Percentiles rank a stretch among this genome's conserved stretches.
phyloP scores from a whole-genome alignment of 805 yeast genomes.

The Sugiyamaella smithiae region DNA sequence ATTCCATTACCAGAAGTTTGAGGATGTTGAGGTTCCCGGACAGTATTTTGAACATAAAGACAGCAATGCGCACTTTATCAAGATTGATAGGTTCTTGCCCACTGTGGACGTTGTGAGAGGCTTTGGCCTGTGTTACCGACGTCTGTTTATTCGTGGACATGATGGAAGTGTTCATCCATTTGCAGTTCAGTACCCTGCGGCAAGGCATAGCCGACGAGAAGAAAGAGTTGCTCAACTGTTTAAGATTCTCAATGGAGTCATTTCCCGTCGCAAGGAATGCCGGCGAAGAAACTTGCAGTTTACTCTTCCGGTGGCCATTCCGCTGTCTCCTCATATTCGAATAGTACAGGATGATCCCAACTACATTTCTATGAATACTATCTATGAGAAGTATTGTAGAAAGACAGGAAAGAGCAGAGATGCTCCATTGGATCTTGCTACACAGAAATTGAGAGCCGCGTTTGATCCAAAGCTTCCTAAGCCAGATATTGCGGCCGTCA shows the following conservation, averaged over 20 bases:
- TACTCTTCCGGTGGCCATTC: slow-evolving; percentile 88
- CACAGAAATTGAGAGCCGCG: slow-evolving; percentile 85
- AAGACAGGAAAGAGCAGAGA: slow-evolving; percentile 72
- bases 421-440: slow-evolving; percentile 83
- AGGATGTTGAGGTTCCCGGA: slow-evolving; percentile 96
- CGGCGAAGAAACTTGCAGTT: slow-evolving; percentile 81
- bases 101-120: slow-evolving; percentile 86
- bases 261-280: slow-evolving; percentile 79
- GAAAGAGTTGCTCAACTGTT: slow-evolving; percentile 91
- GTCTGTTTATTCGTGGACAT: slow-evolving; percentile 86
- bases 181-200: slow-evolving; percentile 97
- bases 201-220: slow-evolving; percentile 94
- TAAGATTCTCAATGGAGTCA: slow-evolving; percentile 79
- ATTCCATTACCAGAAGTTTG: slow-evolving; percentile 97
- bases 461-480: slow-evolving; percentile 90
- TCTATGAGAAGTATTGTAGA: slow-evolving; percentile 85
- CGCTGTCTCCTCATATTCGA: slow-evolving; percentile 91
- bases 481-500: slow-evolving; percentile 84
- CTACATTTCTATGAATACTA: slow-evolving; percentile 71
- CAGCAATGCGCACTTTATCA: slow-evolving; percentile 83
- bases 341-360: slow-evolving; percentile 78
- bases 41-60: slow-evolving; percentile 89
- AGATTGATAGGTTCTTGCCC: slow-evolving; percentile 90
- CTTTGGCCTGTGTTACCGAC: slow-evolving; percentile 82
- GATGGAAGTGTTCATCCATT: slow-evolving; percentile 91